Evolutionary conservation across 371 early-diverging fungal species (phyloP), one percentile per base, ranked within the genome.

Genomic region (Nematocida homosporus): DNA sequence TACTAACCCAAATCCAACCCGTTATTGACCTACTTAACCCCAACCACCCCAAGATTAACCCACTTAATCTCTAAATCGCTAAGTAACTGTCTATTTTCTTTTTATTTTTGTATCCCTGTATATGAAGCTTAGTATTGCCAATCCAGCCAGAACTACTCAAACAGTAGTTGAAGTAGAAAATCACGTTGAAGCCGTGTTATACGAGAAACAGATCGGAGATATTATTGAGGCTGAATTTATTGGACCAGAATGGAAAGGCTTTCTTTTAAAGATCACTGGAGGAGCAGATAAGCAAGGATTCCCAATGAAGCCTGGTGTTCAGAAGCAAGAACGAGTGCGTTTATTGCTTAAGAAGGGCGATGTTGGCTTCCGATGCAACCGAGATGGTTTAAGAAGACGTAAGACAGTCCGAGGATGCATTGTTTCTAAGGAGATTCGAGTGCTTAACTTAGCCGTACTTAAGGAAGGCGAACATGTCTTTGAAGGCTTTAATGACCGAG

Each of bases 221-320:
- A 94, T 93, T 85, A 92, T 97, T 79, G 87, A 91, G 80, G 98
- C 90, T 77, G 93, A 92, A 85, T 84, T 91, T 52, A 88, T 97
- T 81, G 92, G 93, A 81, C 92, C 92, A 80, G 95, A 97, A 87
- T 96, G 92, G 90, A 92, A 91, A 88, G 97, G 96, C 78, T 94
- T 92, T 87, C 89, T 94, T 81, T 90, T 97, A 88, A 90, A 92
- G 84, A 92, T 97, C 83, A 90, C 92, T 77, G 98, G 98, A 82
- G 98, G 98, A 82, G 92, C 94, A 88, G 98, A 97, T 88, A 93
- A 93, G 88, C 95, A 96, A 89, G 95, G 97, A 68, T 87, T 89
- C 85, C 88, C 88, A 42, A 88, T 88, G 88, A 76, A 53, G 48
- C 92, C 92, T 87, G 93, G 93, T 88, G 90, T 96, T 69, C 88